phyloP scores from a whole-genome alignment of 805 yeast genomes.

The Pichia paraexigua region DNA sequence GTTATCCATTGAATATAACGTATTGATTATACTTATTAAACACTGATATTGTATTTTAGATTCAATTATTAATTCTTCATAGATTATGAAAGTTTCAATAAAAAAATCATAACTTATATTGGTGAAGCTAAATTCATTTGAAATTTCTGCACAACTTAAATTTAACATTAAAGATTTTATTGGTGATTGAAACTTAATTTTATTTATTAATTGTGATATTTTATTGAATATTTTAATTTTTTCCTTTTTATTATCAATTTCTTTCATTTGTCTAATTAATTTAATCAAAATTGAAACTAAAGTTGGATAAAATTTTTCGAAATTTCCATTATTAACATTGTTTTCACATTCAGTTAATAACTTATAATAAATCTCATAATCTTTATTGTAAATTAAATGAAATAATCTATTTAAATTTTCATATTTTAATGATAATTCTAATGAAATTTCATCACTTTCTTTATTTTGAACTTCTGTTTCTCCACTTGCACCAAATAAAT shows the following conservation, averaged over 20 bases:
- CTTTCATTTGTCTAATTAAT: slow-evolving; percentile 43
- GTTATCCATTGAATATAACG: slow-evolving; percentile 35
- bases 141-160: slow-evolving; percentile 60
- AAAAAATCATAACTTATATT: slow-evolving; percentile 81
- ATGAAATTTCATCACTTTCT: slow-evolving; percentile 8
- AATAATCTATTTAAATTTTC: slow-evolving; percentile 63
- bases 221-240: slow-evolving; percentile 52
- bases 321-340: slow-evolving; percentile 45
- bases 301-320: slow-evolving; percentile 60
- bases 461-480: neutral
- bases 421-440: slow-evolving; percentile 25
- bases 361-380: slow-evolving; percentile 37
- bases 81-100: slow-evolving; percentile 78
- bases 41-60: slow-evolving; percentile 43
- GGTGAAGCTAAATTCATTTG: slow-evolving; percentile 67
- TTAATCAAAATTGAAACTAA: slow-evolving; percentile 54
- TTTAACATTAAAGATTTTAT: slow-evolving; percentile 38
- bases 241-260: slow-evolving; percentile 17
- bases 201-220: slow-evolving; percentile 60
- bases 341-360: slow-evolving; percentile 39
- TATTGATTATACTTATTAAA: slow-evolving; percentile 39
- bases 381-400: slow-evolving; percentile 49
- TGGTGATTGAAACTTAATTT: slow-evolving; percentile 39
- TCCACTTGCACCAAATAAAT: slow-evolving; percentile 20
- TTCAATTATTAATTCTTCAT: slow-evolving; percentile 55